Base-by-base conservation (phyloP, 148 eudicot genomes). In the Persicaria maculosa region DNA sequence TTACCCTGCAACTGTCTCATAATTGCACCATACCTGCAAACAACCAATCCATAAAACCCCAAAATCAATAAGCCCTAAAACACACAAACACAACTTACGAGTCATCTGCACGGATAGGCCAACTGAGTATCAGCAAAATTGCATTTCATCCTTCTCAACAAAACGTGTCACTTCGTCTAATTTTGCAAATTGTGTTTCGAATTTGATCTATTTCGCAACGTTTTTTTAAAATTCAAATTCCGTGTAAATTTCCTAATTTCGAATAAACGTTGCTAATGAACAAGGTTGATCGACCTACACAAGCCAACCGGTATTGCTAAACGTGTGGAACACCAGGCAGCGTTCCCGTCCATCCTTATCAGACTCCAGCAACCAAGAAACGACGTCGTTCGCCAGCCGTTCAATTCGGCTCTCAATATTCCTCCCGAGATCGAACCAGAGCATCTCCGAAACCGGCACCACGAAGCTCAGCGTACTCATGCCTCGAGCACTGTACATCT, bases 271-370 rank as follows among this genome's bases (percentile, higher is more conserved):
- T 17, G 72, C 1, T 69, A 69, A 2, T 5, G 1, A 64, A 64
- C 5, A 16, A 52, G 16, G 64, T 22, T 43, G 58, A 76, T 77
- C 76, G 86, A 88, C 91, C 91, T 88, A 96, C 97, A 85, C 97
- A 84, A 96, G 94, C 99, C 99, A 96, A 73, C 99, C 99, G 10
- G 99, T 92, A 40, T 88, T 92, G 75, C 99, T 96, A 72, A 90
- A 96, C 12, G 97, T 90, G n/a, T 96, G 99, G 71, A 96, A 90
- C 22, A 96, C 50, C 86, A 96, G 84, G 31, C 80, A 53, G 76
- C 95, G 80, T 31, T 84, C 81, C 7, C 82, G 74, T 31, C 84
- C 89, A 72, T 80, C 85, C 61, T 75, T 77, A 67, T 79, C 83
- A 1, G 62, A 50, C n/a, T 88, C 79, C 54, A 84, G 78, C 77